A percentile compares a stretch with the other conserved stretches of the same genome.
Evolutionary conservation across 495 filamentous ascomycete genomes (phyloP).

Genomic region (Neurospora sp.): DNA sequence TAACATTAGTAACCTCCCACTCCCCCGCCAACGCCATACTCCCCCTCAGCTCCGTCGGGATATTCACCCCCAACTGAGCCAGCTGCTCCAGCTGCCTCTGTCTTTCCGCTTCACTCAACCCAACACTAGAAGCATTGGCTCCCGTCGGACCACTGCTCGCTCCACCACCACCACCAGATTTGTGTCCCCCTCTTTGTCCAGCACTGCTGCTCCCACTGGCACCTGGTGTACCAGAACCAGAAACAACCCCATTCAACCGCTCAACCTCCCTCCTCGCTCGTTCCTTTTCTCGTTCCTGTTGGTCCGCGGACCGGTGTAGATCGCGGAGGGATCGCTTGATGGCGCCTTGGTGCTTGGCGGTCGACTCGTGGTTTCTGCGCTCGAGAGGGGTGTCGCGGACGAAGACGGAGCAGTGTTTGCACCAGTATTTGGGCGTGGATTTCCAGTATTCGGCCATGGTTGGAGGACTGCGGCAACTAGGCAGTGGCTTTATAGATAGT

Average conservation of each 20-base stretch:
- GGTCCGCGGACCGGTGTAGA: slow-evolving; percentile 71
- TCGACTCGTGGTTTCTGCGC: slow-evolving; percentile 82
- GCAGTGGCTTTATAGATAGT: neutral
- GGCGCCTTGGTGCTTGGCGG: slow-evolving; percentile 73
- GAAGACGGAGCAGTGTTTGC: slow-evolving; percentile 89
- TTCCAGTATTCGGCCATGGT: slow-evolving; percentile 98
- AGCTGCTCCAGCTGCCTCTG: slow-evolving; percentile 82
- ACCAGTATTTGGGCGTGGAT: slow-evolving; percentile 94
- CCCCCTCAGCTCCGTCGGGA: slow-evolving; percentile 67
- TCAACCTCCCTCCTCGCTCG: slow-evolving; percentile 80
- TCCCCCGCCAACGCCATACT: slow-evolving; percentile 86
- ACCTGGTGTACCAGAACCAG: slow-evolving; percentile 18
- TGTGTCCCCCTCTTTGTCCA: neutral
- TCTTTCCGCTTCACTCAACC: slow-evolving; percentile 51
- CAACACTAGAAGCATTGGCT: slow-evolving; percentile 11
- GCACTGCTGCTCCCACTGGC: slow-evolving; percentile 11
- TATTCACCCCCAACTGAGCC: slow-evolving; percentile 72
- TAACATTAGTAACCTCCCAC: slow-evolving; percentile 66
- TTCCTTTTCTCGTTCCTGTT: slow-evolving; percentile 65
- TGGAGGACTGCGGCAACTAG: neutral
- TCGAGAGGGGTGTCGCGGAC: slow-evolving; percentile 89
- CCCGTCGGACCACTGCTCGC: slow-evolving; percentile 6
- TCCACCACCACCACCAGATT: neutral
- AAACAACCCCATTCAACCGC: slow-evolving; percentile 67
- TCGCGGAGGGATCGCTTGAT: slow-evolving; percentile 87